A percentile compares a stretch with the other conserved stretches of the same genome.
These are phyloP conservation scores for Daldinia sp. DNA, from an alignment of 2,329 filamentous ascomycete genomes.

Conservation along the genomic window DNA sequence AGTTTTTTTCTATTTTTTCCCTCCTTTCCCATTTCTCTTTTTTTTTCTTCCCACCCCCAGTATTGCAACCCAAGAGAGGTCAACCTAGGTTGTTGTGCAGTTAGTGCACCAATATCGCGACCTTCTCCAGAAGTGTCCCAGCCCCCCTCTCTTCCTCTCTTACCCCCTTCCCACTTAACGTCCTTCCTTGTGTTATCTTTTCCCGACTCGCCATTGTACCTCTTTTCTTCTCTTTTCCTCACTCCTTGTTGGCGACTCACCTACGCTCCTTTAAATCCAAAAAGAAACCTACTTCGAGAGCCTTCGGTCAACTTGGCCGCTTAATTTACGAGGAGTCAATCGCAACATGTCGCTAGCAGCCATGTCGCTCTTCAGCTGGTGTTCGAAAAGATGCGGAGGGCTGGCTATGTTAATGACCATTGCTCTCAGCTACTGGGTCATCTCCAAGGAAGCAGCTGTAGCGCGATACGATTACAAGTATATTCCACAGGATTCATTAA, in stretches of 20 bases:
- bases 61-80: conserved; percentile 36
- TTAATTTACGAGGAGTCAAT: conserved; percentile 36
- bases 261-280: conserved; percentile 22
- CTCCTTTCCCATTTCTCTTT: conserved; percentile 18
- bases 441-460: conserved; percentile 58
- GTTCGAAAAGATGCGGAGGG: conserved; percentile 61
- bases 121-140: conserved; percentile 32
- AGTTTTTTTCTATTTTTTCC: conserved; percentile 30
- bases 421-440: conserved; percentile 62
- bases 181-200: conserved; percentile 42
- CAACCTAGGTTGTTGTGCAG: conserved; percentile 32
- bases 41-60: conserved; percentile 16
- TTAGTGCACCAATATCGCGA: conserved; percentile 34
- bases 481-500: conserved; percentile 52
- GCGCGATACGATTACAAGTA: conserved; percentile 55
- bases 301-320: conserved; percentile 33
- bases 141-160: conserved; percentile 38
- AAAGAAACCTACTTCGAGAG: conserved; percentile 19
- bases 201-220: conserved; percentile 32
- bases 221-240: conserved; percentile 35
- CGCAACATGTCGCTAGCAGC: conserved; percentile 33
- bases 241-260: conserved; percentile 29
- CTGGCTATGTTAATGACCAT: conserved; percentile 61
- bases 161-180: conserved; percentile 38
- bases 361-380: conserved; percentile 65